Percentiles rank a stretch among this genome's conserved stretches.
Conservation (phyloP, 441 rosid species). For the Mallotus japonicus region DNA sequence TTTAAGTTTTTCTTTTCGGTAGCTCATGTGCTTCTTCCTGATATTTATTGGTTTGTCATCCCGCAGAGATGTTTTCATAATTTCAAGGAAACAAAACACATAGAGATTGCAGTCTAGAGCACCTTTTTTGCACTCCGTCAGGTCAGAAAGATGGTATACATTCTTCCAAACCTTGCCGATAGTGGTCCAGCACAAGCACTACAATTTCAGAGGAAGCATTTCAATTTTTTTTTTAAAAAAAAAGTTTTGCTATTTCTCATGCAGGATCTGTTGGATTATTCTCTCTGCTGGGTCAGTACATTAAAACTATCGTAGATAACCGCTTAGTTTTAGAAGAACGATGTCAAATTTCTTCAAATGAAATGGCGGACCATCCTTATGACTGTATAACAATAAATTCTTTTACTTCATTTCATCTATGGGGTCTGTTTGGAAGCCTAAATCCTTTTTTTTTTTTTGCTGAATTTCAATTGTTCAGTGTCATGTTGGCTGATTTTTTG, state of each 20-base stretch:
- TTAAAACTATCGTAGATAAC: background rate
- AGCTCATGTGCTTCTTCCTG: background rate
- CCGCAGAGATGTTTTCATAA: constrained; percentile 1
- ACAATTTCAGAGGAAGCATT: background rate
- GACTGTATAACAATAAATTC: background rate
- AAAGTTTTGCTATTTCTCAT: background rate
- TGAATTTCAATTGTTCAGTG: no score
- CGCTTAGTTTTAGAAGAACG: background rate
- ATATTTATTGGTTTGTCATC: background rate
- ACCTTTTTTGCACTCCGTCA: background rate
- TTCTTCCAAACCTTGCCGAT: constrained; percentile 1
- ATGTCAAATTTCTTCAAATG: background rate
- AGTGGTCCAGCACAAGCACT: background rate
- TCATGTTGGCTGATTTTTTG: no score
- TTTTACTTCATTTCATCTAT: background rate
- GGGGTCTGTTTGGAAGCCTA: background rate
- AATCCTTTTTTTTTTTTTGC: no score
- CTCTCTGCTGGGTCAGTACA: background rate
- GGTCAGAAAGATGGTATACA: background rate
- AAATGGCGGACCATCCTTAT: background rate
- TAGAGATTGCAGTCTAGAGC: background rate
- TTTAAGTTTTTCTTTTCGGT: no score
- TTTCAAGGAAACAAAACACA: background rate
- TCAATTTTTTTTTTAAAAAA: background rate
- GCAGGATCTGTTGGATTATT: constrained; percentile 1